These are phyloP conservation scores for Suhomyces wounanorum DNA, from an alignment of 1,139 yeast genomes.

Conservation along the genomic window DNA sequence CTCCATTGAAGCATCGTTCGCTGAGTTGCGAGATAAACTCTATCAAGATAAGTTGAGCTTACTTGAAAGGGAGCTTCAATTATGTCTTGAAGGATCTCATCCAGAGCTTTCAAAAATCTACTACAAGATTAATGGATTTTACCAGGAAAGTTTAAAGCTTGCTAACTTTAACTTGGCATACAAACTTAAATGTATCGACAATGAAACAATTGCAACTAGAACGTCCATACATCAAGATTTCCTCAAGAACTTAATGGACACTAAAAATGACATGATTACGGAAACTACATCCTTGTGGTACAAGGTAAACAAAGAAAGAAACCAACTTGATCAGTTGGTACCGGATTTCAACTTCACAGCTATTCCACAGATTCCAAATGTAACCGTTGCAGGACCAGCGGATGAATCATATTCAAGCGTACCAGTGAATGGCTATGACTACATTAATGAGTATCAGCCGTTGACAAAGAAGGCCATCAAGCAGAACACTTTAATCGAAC, in stretches of 20 bases:
- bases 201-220: slow-evolving; percentile 78
- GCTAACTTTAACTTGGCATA: slow-evolving; percentile 73
- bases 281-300: slow-evolving; percentile 90
- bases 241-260: slow-evolving; percentile 66
- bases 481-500: slow-evolving; percentile 43
- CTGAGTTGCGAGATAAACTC: slow-evolving; percentile 75
- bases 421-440: slow-evolving; percentile 12
- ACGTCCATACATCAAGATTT: slow-evolving; percentile 86
- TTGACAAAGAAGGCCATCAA: slow-evolving; percentile 38
- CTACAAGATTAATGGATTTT: slow-evolving; percentile 67
- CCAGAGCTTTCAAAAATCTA: slow-evolving; percentile 75
- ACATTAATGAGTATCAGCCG: slow-evolving; percentile 38
- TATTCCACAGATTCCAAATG: slow-evolving; percentile 32
- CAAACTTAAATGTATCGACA: slow-evolving; percentile 72
- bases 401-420: slow-evolving; percentile 11
- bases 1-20: slow-evolving; percentile 81
- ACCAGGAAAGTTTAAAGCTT: slow-evolving; percentile 66
- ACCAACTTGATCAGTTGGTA: slow-evolving; percentile 75
- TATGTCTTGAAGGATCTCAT: slow-evolving; percentile 88
- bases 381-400: slow-evolving; percentile 19
- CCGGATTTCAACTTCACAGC: slow-evolving; percentile 45
- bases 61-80: slow-evolving; percentile 77
- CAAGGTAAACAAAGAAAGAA: slow-evolving; percentile 84
- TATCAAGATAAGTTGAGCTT: slow-evolving; percentile 74
- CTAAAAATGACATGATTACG: slow-evolving; percentile 64